Percentiles rank a stretch among this genome's conserved stretches.
phyloP scores from a whole-genome alignment of 495 filamentous ascomycete species.

The Daldinia bambusicola region DNA sequence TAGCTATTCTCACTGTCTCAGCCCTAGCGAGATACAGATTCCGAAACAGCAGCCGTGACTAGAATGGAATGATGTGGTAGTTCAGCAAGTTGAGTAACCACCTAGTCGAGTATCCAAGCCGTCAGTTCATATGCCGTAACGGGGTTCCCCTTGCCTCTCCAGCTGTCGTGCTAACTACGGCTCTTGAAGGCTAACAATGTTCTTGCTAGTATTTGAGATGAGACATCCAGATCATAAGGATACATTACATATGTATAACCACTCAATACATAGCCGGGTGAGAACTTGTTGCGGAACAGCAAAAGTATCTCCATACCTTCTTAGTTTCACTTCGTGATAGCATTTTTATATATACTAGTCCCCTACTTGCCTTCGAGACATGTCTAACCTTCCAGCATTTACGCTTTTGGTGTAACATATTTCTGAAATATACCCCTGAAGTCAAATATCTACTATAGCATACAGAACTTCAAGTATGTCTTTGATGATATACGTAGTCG shows the following conservation, averaged over 20 bases:
- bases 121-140: background rate
- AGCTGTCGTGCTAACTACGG: background rate
- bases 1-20: conserved; percentile 5
- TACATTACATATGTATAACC: too few relatives aligned
- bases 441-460: background rate
- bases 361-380: conserved; percentile 10
- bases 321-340: too few relatives aligned
- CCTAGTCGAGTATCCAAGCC: conserved; percentile 1
- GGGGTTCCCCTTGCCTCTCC: background rate
- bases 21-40: conserved; percentile 14
- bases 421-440: background rate
- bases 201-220: too few relatives aligned
- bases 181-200: background rate
- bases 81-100: conserved; percentile 5
- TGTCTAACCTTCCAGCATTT: conserved; percentile 2
- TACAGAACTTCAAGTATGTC: conserved; percentile 3
- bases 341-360: background rate
- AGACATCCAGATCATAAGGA: too few relatives aligned
- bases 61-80: background rate
- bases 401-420: background rate
- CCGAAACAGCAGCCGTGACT: conserved; percentile 11
- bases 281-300: too few relatives aligned
- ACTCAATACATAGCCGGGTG: too few relatives aligned
- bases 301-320: too few relatives aligned
- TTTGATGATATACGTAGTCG: background rate